These are phyloP conservation scores for Evansstolkia leycettana DNA, from an alignment of 495 filamentous ascomycete genomes.

Conservation along the genomic window DNA sequence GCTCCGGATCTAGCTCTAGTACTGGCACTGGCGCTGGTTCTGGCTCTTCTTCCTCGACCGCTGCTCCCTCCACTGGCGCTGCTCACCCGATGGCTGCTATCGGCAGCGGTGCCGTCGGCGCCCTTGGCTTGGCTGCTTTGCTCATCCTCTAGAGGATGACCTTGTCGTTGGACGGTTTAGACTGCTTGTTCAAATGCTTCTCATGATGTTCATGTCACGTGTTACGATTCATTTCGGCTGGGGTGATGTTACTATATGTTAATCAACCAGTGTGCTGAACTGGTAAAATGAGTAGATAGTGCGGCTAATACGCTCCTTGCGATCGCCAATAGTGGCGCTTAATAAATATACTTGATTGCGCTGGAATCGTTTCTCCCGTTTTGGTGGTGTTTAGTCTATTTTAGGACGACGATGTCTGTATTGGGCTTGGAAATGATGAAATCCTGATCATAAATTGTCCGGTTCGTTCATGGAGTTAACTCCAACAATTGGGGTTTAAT, in stretches of 20 bases:
- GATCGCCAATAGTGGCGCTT: background rate
- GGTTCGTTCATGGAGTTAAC: no score
- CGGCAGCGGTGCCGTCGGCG: constrained; percentile 24
- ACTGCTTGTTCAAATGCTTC: no score
- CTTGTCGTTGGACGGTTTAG: background rate
- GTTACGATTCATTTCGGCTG: constrained; percentile 6
- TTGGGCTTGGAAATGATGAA: no score
- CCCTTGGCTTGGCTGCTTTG: constrained; percentile 27
- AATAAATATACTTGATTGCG: no score
- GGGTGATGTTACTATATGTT: constrained; percentile 7
- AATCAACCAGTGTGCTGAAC: constrained; percentile 3
- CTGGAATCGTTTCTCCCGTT: no score
- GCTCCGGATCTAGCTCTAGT: constrained; percentile 5
- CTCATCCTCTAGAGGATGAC: constrained; percentile 25
- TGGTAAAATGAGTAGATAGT: constrained; percentile 5
- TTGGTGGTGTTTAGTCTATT: no score
- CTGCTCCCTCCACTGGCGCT: constrained; percentile 14
- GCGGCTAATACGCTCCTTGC: background rate
- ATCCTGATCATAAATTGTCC: no score
- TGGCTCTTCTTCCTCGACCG: constrained; percentile 8
- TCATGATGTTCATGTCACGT: background rate
- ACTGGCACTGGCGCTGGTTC: constrained; percentile 6
- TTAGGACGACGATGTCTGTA: no score
- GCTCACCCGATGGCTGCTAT: constrained; percentile 24
- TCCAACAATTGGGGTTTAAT: no score